These are phyloP conservation scores for Quercus engelmannii DNA, from an alignment of 306 rosid genomes.

Conservation along the genomic window DNA sequence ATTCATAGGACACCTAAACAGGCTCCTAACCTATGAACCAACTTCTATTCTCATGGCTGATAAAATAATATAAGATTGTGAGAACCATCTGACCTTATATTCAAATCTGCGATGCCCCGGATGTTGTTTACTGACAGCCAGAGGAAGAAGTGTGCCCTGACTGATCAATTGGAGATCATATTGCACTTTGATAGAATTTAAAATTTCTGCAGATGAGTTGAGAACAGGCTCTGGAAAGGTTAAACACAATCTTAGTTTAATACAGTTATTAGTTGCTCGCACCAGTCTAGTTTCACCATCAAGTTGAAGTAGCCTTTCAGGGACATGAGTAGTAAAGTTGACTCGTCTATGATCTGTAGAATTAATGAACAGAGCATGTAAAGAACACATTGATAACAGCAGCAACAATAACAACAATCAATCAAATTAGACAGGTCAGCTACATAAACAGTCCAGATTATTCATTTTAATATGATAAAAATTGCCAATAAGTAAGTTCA, in stretches of 20 bases:
- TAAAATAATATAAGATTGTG: neutral
- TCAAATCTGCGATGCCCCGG: conserved; percentile 66
- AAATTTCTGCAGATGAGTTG: conserved; percentile 69
- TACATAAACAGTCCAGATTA: neutral
- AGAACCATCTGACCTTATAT: conserved; percentile 58
- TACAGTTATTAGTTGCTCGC: conserved; percentile 63
- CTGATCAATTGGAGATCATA: conserved; percentile 34
- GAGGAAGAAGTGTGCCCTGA: conserved; percentile 57
- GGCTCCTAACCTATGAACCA: neutral
- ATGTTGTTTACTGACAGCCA: conserved; percentile 9
- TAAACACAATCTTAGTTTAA: conserved; percentile 53
- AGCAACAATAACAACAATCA: too few relatives aligned
- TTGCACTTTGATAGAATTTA: conserved; percentile 1
- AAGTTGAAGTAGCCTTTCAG: conserved; percentile 53
- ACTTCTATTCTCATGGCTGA: neutral
- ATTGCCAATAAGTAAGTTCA: too few relatives aligned
- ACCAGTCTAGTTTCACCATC: conserved; percentile 67
- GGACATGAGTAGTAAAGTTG: conserved; percentile 55
- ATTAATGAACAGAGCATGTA: conserved; percentile 17
- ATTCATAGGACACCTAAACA: neutral
- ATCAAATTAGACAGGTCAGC: too few relatives aligned
- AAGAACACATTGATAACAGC: neutral
- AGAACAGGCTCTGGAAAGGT: conserved; percentile 73
- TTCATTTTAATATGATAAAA: neutral
- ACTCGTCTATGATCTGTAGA: conserved; percentile 74